Conservation (phyloP, 1,284 basidiomycete species). For the Ganoderma leucocontextum region DNA sequence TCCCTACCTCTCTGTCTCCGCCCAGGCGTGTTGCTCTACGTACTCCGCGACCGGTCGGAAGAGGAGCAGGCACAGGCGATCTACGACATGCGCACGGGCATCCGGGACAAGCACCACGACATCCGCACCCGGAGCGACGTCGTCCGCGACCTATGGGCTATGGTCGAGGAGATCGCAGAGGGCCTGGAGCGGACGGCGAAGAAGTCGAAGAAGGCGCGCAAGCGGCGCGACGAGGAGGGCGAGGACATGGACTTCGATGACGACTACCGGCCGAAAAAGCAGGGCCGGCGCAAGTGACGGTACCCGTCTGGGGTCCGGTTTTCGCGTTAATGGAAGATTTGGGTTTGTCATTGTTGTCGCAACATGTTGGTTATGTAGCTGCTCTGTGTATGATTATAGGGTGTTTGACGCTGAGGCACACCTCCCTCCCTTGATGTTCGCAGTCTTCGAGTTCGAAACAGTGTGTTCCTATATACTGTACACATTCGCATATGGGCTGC, state of each 20-base stretch:
- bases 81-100: conserved; percentile 57
- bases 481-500: not conserved
- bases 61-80: conserved; percentile 60
- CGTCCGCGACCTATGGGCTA: conserved; percentile 61
- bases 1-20: too few relatives aligned
- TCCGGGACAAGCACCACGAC: conserved; percentile 63
- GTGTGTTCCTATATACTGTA: not conserved
- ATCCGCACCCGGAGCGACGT: conserved; percentile 66
- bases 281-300: conserved; percentile 5
- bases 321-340: not conserved
- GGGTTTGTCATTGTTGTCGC: not conserved
- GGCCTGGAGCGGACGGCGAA: conserved; percentile 20
- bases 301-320: not conserved
- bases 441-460: not conserved
- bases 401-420: not conserved
- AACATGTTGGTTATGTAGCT: not conserved
- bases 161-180: conserved; percentile 49
- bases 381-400: not conserved
- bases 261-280: conserved; percentile 8
- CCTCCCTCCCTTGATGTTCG: too few relatives aligned
- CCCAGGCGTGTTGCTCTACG: conserved; percentile 65
- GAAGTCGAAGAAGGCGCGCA: conserved; percentile 23
- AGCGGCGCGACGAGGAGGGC: conserved; percentile 29
- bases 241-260: conserved; percentile 26
- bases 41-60: conserved; percentile 50